These are phyloP conservation scores for Stenogyne calaminthoides DNA, from an alignment of 305 asterid species.

Conservation along the genomic window DNA sequence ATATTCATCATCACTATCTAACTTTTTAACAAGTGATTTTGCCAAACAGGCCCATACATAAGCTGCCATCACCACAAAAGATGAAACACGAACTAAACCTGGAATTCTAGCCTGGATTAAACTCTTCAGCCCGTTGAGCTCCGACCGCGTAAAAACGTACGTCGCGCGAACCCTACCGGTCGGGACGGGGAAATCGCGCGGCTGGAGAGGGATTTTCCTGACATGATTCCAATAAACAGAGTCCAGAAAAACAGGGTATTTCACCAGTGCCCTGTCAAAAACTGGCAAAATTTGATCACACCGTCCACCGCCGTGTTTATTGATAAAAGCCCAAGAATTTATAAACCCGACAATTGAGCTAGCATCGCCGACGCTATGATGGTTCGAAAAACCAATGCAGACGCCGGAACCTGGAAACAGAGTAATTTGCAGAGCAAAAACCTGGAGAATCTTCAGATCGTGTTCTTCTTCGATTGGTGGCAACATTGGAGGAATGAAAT, in stretches of 20 bases:
- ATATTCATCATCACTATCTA: not conserved
- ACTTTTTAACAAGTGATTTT: not conserved
- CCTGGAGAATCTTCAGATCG: not conserved
- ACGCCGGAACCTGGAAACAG: conserved; percentile 40
- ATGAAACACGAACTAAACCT: conserved; percentile 19
- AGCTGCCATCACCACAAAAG: conserved; percentile 35
- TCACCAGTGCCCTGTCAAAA: conserved; percentile 35
- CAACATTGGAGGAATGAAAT: conserved; percentile 31
- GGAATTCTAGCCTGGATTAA: conserved; percentile 18
- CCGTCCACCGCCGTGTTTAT: conserved; percentile 22
- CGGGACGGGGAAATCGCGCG: conserved; percentile 1
- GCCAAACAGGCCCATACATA: conserved; percentile 36
- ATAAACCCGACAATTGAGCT: conserved; percentile 30
- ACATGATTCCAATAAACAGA: conserved; percentile 22
- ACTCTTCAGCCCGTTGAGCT: conserved; percentile 41
- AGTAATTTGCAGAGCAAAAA: conserved; percentile 36
- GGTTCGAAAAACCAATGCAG: conserved; percentile 39
- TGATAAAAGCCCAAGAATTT: conserved; percentile 32
- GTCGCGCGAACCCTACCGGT: conserved; percentile 39
- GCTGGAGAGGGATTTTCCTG: not conserved
- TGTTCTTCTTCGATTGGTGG: conserved; percentile 13
- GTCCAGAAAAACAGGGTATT: conserved; percentile 28
- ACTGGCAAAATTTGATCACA: conserved; percentile 15
- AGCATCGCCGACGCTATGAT: conserved; percentile 40
- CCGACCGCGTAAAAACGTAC: conserved; percentile 20